Conservation (phyloP, 306 rosid species). For the Neltuma alba region DNA sequence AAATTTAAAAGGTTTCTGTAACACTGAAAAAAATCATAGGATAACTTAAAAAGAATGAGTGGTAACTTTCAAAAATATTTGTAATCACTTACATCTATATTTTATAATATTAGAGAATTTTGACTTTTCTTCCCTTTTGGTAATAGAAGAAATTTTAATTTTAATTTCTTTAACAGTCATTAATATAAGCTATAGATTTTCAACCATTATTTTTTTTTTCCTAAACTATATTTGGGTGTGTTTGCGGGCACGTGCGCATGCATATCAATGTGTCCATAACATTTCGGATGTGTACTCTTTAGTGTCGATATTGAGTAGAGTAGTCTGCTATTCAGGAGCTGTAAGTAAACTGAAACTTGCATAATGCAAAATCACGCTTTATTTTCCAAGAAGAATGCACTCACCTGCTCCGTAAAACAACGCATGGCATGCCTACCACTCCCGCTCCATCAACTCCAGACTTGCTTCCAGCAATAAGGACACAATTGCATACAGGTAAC, state of each 20-base stretch:
- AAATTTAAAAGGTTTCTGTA: neutral
- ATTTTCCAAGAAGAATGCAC: constrained; percentile 36
- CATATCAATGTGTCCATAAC: no score
- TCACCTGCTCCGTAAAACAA: constrained; percentile 88
- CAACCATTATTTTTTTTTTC: neutral
- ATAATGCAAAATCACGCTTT: constrained; percentile 19
- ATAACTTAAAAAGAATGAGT: neutral
- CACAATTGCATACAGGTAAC: constrained; percentile 64
- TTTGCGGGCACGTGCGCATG: no score
- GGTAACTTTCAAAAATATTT: neutral
- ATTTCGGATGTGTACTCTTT: neutral
- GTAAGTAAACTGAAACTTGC: constrained; percentile 14
- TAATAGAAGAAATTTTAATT: no score
- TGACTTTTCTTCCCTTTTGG: neutral
- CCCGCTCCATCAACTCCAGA: constrained; percentile 79
- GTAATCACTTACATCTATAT: neutral
- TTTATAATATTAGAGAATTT: neutral
- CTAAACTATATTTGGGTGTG: no score
- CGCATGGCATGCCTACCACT: constrained; percentile 83
- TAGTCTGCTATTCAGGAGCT: constrained; percentile 17
- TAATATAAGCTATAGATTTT: neutral
- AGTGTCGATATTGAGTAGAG: neutral
- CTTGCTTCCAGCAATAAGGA: constrained; percentile 92
- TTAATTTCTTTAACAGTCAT: neutral
- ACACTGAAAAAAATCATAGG: neutral